Conservation (phyloP, 306 rosid species). For the Pterocarpus santalinus region DNA sequence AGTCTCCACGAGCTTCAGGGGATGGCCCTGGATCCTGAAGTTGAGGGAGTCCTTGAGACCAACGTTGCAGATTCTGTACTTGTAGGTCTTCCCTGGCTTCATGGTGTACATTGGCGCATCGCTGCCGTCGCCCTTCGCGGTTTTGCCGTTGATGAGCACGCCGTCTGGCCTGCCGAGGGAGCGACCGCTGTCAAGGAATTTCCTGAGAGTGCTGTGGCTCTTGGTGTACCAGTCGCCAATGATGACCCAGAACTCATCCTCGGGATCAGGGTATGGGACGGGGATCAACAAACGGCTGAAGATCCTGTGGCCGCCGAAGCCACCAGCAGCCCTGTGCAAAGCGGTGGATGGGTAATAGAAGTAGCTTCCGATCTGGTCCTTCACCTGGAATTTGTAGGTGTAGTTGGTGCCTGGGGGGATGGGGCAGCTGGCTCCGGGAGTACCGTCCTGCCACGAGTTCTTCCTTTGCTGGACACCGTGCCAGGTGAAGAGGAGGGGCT, state of each 20-base stretch:
- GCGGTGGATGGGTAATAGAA: conserved; percentile 68
- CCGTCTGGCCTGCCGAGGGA: conserved; percentile 68
- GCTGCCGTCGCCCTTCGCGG: conserved; percentile 56
- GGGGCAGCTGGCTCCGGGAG: conserved; percentile 73
- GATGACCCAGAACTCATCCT: conserved; percentile 76
- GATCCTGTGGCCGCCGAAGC: conserved; percentile 72
- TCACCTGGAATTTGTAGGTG: conserved; percentile 77
- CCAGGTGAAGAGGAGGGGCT: conserved; percentile 85
- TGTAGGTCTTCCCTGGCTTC: conserved; percentile 80
- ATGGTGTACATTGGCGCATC: conserved; percentile 71
- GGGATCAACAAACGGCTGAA: conserved; percentile 79
- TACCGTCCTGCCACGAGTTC: conserved; percentile 89
- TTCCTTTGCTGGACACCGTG: conserved; percentile 76
- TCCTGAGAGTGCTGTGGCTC: conserved; percentile 59
- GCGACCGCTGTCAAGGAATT: conserved; percentile 67
- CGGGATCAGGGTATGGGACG: conserved; percentile 77
- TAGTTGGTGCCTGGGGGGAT: conserved; percentile 70
- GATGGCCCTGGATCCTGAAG: conserved; percentile 78
- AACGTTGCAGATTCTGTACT: conserved; percentile 73
- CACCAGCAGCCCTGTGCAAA: conserved; percentile 72
- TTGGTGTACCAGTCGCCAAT: conserved; percentile 80
- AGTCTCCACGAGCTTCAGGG: conserved; percentile 70
- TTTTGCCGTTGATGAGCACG: conserved; percentile 76
- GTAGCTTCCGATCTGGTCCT: conserved; percentile 83
- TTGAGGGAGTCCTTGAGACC: conserved; percentile 78